Evolutionary conservation across 2,329 filamentous ascomycete species (phyloP).

Genomic region (Ophiostoma pallidulum): DNA sequence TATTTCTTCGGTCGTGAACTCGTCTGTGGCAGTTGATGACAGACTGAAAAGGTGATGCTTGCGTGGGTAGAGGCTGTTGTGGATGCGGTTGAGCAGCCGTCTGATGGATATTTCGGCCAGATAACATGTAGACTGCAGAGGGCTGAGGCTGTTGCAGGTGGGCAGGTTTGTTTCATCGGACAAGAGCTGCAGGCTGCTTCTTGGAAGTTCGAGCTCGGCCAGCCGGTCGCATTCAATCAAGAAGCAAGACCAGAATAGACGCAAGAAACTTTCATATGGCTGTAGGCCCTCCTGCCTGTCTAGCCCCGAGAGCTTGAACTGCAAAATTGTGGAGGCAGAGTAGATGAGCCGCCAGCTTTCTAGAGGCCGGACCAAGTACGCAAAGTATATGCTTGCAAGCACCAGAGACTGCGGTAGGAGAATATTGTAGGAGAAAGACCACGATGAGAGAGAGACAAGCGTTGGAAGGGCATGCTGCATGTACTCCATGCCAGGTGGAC

Average conservation of each 20-base stretch:
- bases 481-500: constrained; percentile 24
- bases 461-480: constrained; percentile 24
- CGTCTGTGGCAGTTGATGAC: constrained; percentile 20
- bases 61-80: constrained; percentile 24
- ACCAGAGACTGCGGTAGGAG: constrained; percentile 23
- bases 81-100: constrained; percentile 25
- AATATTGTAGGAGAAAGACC: constrained; percentile 23
- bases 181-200: constrained; percentile 25
- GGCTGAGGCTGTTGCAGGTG: constrained; percentile 18
- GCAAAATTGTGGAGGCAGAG: constrained; percentile 23
- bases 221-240: constrained; percentile 25
- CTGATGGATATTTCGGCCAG: constrained; percentile 26
- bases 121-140: constrained; percentile 21
- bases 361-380: constrained; percentile 24
- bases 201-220: constrained; percentile 25
- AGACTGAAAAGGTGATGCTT: constrained; percentile 20
- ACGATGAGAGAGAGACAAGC: constrained; percentile 21
- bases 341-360: constrained; percentile 27
- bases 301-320: constrained; percentile 21
- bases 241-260: constrained; percentile 26
- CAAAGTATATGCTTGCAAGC: constrained; percentile 26
- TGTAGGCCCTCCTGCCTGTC: neutral
- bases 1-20: constrained; percentile 22
- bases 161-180: constrained; percentile 25
- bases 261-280: constrained; percentile 17